Evolutionary conservation across 345 rosid genomes (phyloP).

Genomic region (Citrus trifoliata): DNA sequence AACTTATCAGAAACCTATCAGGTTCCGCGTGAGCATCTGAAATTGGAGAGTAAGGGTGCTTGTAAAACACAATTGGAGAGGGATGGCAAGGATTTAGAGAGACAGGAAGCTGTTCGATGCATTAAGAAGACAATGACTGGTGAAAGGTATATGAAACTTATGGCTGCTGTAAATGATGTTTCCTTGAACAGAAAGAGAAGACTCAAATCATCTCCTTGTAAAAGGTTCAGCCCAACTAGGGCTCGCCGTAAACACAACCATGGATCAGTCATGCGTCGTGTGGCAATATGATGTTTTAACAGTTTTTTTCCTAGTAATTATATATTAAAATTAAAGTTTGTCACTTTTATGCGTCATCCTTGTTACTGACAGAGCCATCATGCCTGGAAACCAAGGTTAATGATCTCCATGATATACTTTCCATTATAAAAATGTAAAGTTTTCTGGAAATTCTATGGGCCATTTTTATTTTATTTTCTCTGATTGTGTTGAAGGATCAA

Average conservation of each 20-base stretch:
- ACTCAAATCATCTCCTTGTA: conserved; percentile 31
- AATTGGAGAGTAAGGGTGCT: conserved; percentile 18
- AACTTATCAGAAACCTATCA: conserved; percentile 36
- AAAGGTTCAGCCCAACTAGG: conserved; percentile 31
- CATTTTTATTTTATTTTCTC: too few species aligned
- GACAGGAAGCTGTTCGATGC: conserved; percentile 32
- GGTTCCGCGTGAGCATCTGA: conserved; percentile 20
- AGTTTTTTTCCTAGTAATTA: neutral
- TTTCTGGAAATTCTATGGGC: neutral
- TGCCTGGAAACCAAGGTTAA: neutral
- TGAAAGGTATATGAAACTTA: conserved; percentile 27
- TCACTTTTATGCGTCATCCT: neutral
- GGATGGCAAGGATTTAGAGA: conserved; percentile 14
- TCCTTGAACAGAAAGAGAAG: conserved; percentile 26
- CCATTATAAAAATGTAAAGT: conserved; percentile 9
- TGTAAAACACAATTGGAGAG: conserved; percentile 21
- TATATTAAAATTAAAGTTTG: neutral
- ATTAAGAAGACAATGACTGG: conserved; percentile 28
- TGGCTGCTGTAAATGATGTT: conserved; percentile 27
- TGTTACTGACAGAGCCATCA: neutral
- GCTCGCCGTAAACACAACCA: conserved; percentile 21
- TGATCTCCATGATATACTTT: neutral
- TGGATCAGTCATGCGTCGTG: neutral
- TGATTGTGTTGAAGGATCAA: too few species aligned
- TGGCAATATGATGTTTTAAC: conserved; percentile 3